These are phyloP conservation scores for Wickerhamiella domercqiae DNA, from an alignment of 805 yeast genomes.

Conservation along the genomic window DNA sequence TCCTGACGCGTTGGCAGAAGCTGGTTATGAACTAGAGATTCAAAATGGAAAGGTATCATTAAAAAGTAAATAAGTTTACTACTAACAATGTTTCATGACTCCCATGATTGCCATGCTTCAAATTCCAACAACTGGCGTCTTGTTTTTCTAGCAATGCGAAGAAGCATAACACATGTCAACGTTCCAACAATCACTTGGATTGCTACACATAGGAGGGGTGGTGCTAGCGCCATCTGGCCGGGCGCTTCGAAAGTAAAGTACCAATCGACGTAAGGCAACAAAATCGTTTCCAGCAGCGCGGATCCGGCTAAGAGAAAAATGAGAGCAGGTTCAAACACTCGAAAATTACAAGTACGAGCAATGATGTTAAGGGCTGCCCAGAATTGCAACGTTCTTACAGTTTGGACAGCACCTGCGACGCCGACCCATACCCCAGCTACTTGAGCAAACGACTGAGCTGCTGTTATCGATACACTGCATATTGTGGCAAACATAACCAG, in stretches of 20 bases:
- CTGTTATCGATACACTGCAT: background rate
- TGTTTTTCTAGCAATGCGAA: conserved; percentile 1
- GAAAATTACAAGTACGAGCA: background rate
- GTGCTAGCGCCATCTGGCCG: conserved; percentile 1
- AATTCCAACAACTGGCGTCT: conserved; percentile 7
- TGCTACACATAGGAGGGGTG: background rate
- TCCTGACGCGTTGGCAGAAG: conserved; percentile 43
- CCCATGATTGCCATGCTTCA: conserved; percentile 6
- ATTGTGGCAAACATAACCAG: background rate
- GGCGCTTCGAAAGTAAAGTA: background rate
- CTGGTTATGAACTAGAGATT: conserved; percentile 66
- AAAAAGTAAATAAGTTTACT: conserved; percentile 3
- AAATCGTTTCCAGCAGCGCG: conserved; percentile 2
- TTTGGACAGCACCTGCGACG: conserved; percentile 1
- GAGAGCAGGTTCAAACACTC: background rate
- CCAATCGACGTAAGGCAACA: conserved; percentile 7
- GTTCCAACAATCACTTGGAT: conserved; percentile 4
- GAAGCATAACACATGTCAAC: background rate
- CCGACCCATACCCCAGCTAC: background rate
- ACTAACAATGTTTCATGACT: background rate
- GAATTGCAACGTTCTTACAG: background rate
- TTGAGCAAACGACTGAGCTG: background rate
- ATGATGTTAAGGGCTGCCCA: conserved; percentile 1
- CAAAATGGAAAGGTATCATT: conserved; percentile 49
- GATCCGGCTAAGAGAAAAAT: background rate